A percentile compares a stretch with the other conserved stretches of the same genome.
Evolutionary conservation across 164 flowering plant genomes (phyloP).

Genomic region (Magnolia kwangsiensis): DNA sequence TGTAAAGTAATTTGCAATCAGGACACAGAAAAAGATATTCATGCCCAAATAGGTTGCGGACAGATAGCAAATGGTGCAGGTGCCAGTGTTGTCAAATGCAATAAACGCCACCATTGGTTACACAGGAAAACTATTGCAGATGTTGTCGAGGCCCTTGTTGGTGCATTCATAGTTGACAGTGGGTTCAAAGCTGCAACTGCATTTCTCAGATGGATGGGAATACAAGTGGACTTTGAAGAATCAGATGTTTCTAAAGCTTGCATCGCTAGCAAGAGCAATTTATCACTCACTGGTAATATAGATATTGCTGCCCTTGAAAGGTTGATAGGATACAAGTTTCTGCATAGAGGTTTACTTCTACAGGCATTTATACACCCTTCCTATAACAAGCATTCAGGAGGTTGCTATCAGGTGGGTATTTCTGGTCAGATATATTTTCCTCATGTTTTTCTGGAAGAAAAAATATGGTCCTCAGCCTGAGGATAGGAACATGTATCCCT

Average conservation of each 20-base stretch:
- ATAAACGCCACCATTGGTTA: conserved; percentile 71
- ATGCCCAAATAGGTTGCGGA: conserved; percentile 24
- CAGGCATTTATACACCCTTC: conserved; percentile 97
- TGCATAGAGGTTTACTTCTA: conserved; percentile 68
- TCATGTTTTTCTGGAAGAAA: background rate
- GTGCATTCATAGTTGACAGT: conserved; percentile 86
- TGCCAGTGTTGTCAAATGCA: conserved; percentile 45
- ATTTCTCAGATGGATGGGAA: conserved; percentile 87
- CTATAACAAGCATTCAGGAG: conserved; percentile 65
- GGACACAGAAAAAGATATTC: conserved; percentile 41
- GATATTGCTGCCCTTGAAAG: conserved; percentile 54
- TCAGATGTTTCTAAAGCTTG: conserved; percentile 47
- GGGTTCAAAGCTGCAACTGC: conserved; percentile 89
- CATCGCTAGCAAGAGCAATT: conserved; percentile 41
- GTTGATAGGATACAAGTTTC: conserved; percentile 47
- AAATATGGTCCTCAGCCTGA: too few relatives aligned
- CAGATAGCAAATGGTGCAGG: conserved; percentile 9
- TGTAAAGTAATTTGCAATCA: conserved; percentile 54
- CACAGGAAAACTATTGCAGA: conserved; percentile 83
- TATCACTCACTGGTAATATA: conserved; percentile 36
- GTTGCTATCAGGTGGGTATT: conserved; percentile 84
- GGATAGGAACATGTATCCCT: too few relatives aligned
- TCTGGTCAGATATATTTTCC: background rate
- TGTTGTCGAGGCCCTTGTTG: conserved; percentile 88
- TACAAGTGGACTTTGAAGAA: conserved; percentile 58